Base-by-base conservation (phyloP, 345 rosid genomes). In the Lenwebbia sp. region DNA sequence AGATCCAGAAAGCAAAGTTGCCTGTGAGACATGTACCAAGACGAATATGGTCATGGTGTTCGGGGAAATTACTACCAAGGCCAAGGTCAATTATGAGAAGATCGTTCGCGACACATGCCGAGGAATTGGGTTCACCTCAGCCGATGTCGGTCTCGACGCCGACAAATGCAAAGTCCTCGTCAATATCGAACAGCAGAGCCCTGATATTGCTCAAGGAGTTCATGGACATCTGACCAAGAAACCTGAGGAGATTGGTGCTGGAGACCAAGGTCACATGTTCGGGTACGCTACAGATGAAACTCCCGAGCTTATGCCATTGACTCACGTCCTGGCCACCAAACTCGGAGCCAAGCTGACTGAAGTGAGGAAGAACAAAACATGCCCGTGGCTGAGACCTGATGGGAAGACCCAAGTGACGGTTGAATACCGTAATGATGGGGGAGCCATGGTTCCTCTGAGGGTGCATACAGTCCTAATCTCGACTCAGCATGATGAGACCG, bases 221-320 rank as follows among this genome's bases (percentile, higher is more conserved):
- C 86, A 85, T 50, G 89, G 89, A 50, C 85, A 83, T 60, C 57
- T 88, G 23, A 54, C 87, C 84, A 88, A 88, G 84, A 85, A 65
- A 50, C 89, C 86, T 33, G 84, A 88, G 74, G 89, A 88, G 22
- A 88, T 75, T 19, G 87, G 87, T 49, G 87, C 86, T 11, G 86
- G 86, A 17, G 87, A 85, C 60, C 87, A 88, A 83, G 86, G 89
- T 76, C 87, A 85, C 84, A 88, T 88, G 89, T 85, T 83, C 41
- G 89, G 87, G 22, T 88, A 85, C 52, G 89, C 89, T 17, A 88
- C 89, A 7, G 87, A 88, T 82, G 89, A 88, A 81, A 88, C 89
- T 22, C 84, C 86, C 56, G 87, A 88, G 84, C 55, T 88, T 60
- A 88, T 88, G 89, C 89, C 87, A 5, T 82, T 88, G 52, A 88